Base-by-base conservation (phyloP, 768 basidiomycete genomes). In the Guyanaporus albipodus region DNA sequence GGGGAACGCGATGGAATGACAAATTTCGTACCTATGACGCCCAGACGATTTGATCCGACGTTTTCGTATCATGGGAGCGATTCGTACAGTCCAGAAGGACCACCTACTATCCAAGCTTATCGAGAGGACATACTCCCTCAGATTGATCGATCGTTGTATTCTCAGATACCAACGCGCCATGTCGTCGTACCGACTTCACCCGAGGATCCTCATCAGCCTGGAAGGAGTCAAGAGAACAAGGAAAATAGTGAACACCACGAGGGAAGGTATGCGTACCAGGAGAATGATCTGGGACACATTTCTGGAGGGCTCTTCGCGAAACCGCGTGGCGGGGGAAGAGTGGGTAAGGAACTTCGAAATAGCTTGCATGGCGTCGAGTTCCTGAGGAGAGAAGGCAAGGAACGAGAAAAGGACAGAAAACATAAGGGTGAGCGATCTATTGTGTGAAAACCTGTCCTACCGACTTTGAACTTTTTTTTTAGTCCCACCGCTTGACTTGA, bases 401-500 rank as follows among this genome's bases (percentile, higher is more conserved):
- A 72, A 53, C 56, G 73, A 70, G 56, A 83, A 73, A 63, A 76
- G 78, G 42, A 75, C 12, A 48, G 72, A 59, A 83, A 76, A 57
- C 66, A 61, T 24, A 73, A 74, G 53, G 77, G 85, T 87, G 64
- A 67, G 58, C 2, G 0, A 15, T 8, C 12, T 28, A 18, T 10
- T 12, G 12, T 35, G 4, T 38, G 5, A 1, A 7, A 17, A 37
- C 10, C 11, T 19, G 27, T 8, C 9, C 31, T 19, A 46, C 21
- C 12, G 36, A 49, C 37, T 38, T 31, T 18, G 46, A 36, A 35
- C n/a, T n/a, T n/a, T n/a, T n/a, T 52, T 57, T 33, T 17, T 47
- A 87, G 83, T 76, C 2, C 74, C 82, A 33, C 71, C 78, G 0
- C 64, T 85, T 8, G 82, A 85, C 44, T 24, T 46, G 21, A 22